Conservation (phyloP, 257 asterid species). For the Solanum microdontum region DNA sequence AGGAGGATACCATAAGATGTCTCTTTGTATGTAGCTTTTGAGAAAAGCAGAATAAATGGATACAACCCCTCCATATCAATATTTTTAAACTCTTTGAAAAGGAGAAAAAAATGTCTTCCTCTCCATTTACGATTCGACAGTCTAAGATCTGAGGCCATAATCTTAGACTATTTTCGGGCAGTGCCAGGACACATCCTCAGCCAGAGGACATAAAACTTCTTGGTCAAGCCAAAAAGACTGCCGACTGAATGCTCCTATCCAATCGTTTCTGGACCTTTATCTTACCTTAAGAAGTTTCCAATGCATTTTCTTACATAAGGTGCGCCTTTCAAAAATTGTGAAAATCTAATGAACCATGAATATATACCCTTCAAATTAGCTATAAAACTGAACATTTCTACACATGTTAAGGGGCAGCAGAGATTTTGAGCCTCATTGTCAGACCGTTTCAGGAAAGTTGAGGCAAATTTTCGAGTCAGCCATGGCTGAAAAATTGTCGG, state of each 20-base stretch:
- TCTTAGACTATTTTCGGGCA: neutral
- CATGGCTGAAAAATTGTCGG: neutral
- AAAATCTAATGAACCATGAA: neutral
- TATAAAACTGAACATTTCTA: neutral
- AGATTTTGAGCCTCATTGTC: neutral
- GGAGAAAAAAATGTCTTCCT: neutral
- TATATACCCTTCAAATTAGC: neutral
- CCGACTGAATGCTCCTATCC: neutral
- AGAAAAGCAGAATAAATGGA: neutral
- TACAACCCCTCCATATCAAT: neutral
- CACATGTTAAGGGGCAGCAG: neutral
- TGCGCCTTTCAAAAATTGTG: neutral
- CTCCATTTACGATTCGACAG: neutral
- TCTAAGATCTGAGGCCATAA: neutral
- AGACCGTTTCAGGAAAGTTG: neutral
- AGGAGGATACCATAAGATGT: neutral
- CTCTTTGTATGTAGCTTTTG: neutral
- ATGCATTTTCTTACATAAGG: neutral
- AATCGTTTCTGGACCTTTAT: neutral
- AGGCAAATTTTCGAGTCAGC: neutral
- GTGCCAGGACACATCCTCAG: neutral
- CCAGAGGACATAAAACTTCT: neutral
- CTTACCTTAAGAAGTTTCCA: neutral
- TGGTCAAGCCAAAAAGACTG: neutral
- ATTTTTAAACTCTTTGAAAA: neutral